A percentile compares a stretch with the other conserved stretches of the same genome.
phyloP scores from a whole-genome alignment of 257 asterid genomes.

The Vinca minor region DNA sequence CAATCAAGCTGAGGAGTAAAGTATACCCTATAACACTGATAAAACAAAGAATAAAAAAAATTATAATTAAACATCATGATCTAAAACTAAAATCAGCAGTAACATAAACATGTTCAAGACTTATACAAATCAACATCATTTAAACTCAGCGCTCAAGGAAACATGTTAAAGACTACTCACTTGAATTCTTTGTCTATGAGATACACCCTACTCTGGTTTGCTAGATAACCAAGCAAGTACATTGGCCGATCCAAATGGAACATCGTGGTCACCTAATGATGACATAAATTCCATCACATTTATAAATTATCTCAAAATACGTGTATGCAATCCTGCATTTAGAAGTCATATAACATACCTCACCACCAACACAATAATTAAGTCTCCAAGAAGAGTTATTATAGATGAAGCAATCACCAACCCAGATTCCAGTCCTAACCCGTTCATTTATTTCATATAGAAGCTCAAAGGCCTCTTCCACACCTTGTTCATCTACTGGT shows the following conservation, averaged over 20 bases:
- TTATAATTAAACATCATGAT: no score
- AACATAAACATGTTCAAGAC: no score
- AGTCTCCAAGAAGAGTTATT: slow-evolving; percentile 94
- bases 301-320: slow-evolving; percentile 6
- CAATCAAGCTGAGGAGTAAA: slow-evolving; percentile 81
- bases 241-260: slow-evolving; percentile 94
- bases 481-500: slow-evolving; percentile 86
- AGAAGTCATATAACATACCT: slow-evolving; percentile 37
- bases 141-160: slow-evolving; percentile 8
- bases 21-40: slow-evolving; percentile 82
- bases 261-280: slow-evolving; percentile 82
- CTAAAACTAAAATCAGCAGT: no score
- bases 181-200: slow-evolving; percentile 92
- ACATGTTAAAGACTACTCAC: slow-evolving; percentile 39
- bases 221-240: slow-evolving; percentile 96
- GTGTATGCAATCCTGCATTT: background rate
- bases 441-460: slow-evolving; percentile 92
- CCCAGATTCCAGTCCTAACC: slow-evolving; percentile 96
- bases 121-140: background rate
- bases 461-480: slow-evolving; percentile 97
- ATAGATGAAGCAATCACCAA: slow-evolving; percentile 97
- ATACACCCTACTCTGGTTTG: slow-evolving; percentile 84
- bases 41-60: slow-evolving; percentile 11
- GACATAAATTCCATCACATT: slow-evolving; percentile 12
- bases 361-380: slow-evolving; percentile 97